Base-by-base conservation (phyloP, 352 stramenopile species). In the Pythium oligandrum region DNA sequence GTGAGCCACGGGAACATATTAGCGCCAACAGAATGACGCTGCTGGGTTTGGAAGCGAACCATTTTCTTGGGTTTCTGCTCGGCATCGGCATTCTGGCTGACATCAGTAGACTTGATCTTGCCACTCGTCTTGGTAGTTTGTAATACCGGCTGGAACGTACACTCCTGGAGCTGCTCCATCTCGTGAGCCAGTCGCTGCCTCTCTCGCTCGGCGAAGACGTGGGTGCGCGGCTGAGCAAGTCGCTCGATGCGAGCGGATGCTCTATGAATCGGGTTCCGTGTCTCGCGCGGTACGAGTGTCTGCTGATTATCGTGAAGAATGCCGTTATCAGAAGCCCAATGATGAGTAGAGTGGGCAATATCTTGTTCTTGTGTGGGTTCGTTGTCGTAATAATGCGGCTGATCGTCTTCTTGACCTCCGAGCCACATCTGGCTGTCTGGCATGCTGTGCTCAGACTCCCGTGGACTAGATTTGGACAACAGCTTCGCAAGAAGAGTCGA, bases 141-240 rank as follows among this genome's bases (percentile, higher is more conserved):
- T 35, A 39, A 26, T 0, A n/a, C 9, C 0, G 83, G 83, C 32
- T 60, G 73, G 54, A 90, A 93, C 4, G 79, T 90, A 47, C 79
- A 90, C 49, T 90, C 75, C 9, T 61, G 70, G 31, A 93, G 60
- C 9, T 58, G 59, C 34, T 83, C 71, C 55, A 88, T 76, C 51
- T 93, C 79, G 11, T 64, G 53, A 4, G 71, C 12, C 2, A 93
- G 50, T 8, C 82, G 74, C 7, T 75, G 61, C 48, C 85, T 90
- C 40, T 93, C 79, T 7, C 71, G 71, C 34, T 85, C 74, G 1
- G 67, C 75, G 47, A 88, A 88, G 6, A 67, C 59, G 10, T 78
- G 54, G n/a, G 66, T 82, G 30, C 75, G 66, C 37, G 78, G 73
- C 39, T 78, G 67, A 0, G 81, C 73, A n/a, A 91, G 61, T 8